Conservation (phyloP, 2,329 filamentous ascomycete species). For the Alternaria sp. region DNA sequence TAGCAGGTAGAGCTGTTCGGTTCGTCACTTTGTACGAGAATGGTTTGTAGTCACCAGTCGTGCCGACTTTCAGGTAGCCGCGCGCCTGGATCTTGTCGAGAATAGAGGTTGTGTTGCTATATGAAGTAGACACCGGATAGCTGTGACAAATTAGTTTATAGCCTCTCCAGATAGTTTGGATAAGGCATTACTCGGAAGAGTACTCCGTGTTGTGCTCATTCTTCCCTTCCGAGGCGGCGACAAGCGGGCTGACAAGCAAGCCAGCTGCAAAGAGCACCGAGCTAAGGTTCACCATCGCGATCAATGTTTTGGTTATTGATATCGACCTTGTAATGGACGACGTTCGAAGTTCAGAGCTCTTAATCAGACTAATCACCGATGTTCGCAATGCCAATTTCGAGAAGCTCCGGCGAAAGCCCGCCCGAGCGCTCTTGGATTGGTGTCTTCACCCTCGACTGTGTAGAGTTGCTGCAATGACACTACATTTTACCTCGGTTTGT, state of each 20-base stretch:
- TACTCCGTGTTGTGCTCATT: background rate
- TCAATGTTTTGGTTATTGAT: fast-evolving
- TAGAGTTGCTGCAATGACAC: background rate
- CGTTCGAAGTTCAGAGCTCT: background rate
- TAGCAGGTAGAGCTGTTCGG: constrained; percentile 17
- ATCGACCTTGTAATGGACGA: background rate
- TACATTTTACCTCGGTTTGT: fast-evolving
- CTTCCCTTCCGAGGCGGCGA: background rate
- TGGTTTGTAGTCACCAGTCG: constrained; percentile 26
- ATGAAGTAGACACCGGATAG: background rate
- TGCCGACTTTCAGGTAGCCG: constrained; percentile 27
- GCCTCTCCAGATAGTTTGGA: background rate
- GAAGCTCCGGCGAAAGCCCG: background rate
- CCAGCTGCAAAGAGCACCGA: background rate
- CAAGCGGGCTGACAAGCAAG: background rate
- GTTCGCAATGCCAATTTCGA: background rate
- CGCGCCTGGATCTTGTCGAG: constrained; percentile 21
- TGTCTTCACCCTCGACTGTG: background rate
- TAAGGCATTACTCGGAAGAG: background rate
- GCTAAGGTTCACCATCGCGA: background rate
- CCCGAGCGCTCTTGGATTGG: too few relatives aligned
- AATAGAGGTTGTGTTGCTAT: constrained; percentile 12
- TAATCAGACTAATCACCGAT: background rate
- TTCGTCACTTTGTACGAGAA: constrained; percentile 26
- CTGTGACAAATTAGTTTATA: background rate